phyloP scores from a whole-genome alignment of 2,329 filamentous ascomycete species.

The Colletotrichum cordylinicola region DNA sequence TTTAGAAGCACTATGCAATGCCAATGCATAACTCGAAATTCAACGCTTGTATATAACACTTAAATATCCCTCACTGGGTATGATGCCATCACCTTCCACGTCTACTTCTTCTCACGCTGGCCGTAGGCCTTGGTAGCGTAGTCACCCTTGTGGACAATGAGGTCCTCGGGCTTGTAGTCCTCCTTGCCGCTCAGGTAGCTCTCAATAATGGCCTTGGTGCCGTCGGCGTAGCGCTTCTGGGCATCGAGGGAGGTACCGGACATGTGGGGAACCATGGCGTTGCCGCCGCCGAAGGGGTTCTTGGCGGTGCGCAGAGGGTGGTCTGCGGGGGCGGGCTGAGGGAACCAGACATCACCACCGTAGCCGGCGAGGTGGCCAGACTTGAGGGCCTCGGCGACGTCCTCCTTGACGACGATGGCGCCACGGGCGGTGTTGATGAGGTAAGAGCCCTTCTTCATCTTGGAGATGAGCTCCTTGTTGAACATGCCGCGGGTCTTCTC shows the following conservation, averaged over 20 bases:
- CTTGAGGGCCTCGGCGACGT: conserved; percentile 93
- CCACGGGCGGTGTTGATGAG: conserved; percentile 98
- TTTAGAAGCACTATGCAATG: conserved; percentile 11
- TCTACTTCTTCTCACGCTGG: conserved; percentile 63
- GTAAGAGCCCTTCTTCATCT: conserved; percentile 99
- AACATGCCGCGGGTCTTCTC: conserved; percentile 96
- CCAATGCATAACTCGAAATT: neutral
- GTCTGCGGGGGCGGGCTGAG: conserved; percentile 92
- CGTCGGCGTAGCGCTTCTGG: conserved; percentile 88
- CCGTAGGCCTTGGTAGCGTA: conserved; percentile 97
- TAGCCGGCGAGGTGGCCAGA: conserved; percentile 89
- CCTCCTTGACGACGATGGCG: conserved; percentile 99
- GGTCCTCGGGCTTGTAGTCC: conserved; percentile 88
- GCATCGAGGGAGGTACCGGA: conserved; percentile 98
- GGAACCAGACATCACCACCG: conserved; percentile 94
- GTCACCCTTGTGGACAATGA: conserved; percentile 89
- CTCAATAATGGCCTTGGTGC: conserved; percentile 87
- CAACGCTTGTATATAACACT: conserved; percentile 6
- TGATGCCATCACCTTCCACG: neutral
- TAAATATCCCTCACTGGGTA: neutral
- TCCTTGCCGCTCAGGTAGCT: conserved; percentile 87
- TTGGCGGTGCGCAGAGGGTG: conserved; percentile 91
- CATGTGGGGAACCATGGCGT: conserved; percentile 99
- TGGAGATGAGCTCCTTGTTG: conserved; percentile 97
- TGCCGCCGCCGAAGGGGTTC: conserved; percentile 95